Conservation (phyloP, 192 early-diverging fungal species). For the Pilaira anomala region DNA sequence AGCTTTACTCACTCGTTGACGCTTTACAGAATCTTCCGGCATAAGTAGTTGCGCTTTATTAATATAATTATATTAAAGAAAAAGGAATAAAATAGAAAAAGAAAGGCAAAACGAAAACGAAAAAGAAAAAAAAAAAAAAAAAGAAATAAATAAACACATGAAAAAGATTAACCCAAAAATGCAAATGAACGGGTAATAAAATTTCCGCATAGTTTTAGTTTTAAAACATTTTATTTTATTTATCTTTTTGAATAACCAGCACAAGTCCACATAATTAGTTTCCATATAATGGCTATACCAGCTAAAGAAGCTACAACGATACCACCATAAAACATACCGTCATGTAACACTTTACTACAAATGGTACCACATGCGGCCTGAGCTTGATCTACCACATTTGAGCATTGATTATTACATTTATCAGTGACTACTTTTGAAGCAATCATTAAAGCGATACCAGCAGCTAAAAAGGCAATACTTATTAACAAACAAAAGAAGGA, state of each 20-base stretch:
- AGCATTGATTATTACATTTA: conserved; percentile 24
- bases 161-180: conserved; percentile 2
- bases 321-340: conserved; percentile 35
- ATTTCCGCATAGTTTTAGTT: too few species aligned
- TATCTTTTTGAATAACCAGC: conserved; percentile 12
- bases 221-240: too few species aligned
- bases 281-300: conserved; percentile 28
- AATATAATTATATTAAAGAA: too few species aligned
- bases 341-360: conserved; percentile 22
- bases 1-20: conserved; percentile 33
- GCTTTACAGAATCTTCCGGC: conserved; percentile 10
- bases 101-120: too few species aligned
- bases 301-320: conserved; percentile 32
- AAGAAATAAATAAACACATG: background rate
- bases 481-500: conserved; percentile 36
- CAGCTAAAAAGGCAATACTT: conserved; percentile 24
- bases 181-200: too few species aligned
- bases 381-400: background rate
- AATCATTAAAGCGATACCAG: conserved; percentile 32
- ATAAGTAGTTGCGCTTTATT: too few species aligned
- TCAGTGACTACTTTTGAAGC: conserved; percentile 23
- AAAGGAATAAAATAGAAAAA: too few species aligned
- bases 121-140: background rate
- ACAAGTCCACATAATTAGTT: conserved; percentile 26
- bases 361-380: conserved; percentile 18